Base-by-base conservation (phyloP, 169 alveolate genomes). In the Cryptosporidium canis region DNA sequence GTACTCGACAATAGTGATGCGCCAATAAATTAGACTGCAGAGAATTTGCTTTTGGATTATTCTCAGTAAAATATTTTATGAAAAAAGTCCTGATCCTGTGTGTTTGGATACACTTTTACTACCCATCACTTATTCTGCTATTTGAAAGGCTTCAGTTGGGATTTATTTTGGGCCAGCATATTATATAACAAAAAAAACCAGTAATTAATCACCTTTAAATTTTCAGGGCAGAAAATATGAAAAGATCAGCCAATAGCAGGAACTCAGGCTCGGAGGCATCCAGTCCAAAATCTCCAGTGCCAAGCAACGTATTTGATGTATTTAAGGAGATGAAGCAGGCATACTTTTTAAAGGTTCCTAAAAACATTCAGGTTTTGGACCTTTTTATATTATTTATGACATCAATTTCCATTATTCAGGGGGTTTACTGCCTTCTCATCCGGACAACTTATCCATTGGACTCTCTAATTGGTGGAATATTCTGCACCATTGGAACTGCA, bases 401-500 rank as follows among this genome's bases (percentile, higher is more conserved):
- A 2, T 0, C 58, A 37, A 41, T 77, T 77, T 39, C 87, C 39
- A 53, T 77, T 16, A 41, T 61, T 16, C 87, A 77, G 39, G 45
- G 55, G 16, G 43, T 77, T 39, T 77, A 77, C 18, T 77, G 71
- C 29, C 45, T 77, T 24, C 55, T 77, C 0, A 63, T 77, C 31
- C 37, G 45, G 45, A 77, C 61, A 61, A 61, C 87, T 21, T 39
- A 77, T 45, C 87, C 87, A 39, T 18, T 77, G 11, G 72, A 77
- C 66, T 77, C 87, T 21, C 48, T 77, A n/a, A 77, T 77, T 35
- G 87, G 77, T 39, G 87, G 87, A 21, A 27, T 77, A 9, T 77
- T 77, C 39, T 58, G 66, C 27, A 43, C 87, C 14, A 24, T 35
- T 77, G 87, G 87, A 77, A 77, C 87, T 35, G 87, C 87, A 11